phyloP scores from a whole-genome alignment of 2,329 filamentous ascomycete genomes.

The Ophiostoma australiae region DNA sequence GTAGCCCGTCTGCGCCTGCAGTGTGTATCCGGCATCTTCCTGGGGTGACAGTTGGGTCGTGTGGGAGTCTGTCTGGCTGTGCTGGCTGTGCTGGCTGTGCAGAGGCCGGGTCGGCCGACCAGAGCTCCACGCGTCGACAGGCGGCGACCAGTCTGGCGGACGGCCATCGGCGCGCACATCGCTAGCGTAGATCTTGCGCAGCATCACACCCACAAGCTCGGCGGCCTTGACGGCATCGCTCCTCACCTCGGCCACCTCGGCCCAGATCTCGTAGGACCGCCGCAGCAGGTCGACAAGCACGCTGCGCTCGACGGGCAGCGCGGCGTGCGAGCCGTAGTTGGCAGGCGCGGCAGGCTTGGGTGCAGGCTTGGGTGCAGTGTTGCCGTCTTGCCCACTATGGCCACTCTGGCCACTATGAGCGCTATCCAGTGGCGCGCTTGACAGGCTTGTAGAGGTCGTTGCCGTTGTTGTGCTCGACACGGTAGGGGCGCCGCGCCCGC shows the following conservation, averaged over 20 bases:
- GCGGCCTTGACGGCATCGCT: conserved; percentile 45
- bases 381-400: too few relatives aligned
- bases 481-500: background rate
- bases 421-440: background rate
- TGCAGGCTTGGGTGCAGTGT: background rate
- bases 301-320: conserved; percentile 26
- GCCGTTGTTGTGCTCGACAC: conserved; percentile 32
- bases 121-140: background rate
- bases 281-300: conserved; percentile 41
- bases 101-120: background rate
- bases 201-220: conserved; percentile 43
- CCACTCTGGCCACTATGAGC: too few relatives aligned
- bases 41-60: conserved; percentile 5
- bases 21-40: background rate
- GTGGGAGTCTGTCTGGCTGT: background rate
- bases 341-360: conserved; percentile 26
- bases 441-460: background rate
- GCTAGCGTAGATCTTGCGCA: conserved; percentile 24
- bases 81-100: background rate
- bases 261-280: conserved; percentile 44
- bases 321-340: conserved; percentile 29
- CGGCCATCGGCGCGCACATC: conserved; percentile 16
- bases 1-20: background rate
- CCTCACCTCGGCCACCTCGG: conserved; percentile 36
- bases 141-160: conserved; percentile 17